Conservation (phyloP, 768 basidiomycete genomes). For the Fomitopsis serialis region DNA sequence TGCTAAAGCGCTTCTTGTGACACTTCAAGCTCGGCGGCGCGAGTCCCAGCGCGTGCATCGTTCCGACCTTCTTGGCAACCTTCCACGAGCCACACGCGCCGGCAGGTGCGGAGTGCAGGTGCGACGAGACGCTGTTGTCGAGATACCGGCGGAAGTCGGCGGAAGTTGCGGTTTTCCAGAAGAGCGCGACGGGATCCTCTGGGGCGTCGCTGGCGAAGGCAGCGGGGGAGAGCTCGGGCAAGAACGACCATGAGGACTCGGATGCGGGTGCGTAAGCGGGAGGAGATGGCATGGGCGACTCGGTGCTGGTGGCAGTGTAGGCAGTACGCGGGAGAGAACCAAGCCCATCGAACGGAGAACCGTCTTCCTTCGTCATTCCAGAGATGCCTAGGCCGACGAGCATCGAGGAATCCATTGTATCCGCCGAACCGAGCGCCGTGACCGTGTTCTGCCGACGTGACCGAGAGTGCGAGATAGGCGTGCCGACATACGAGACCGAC, state of each 20-base stretch:
- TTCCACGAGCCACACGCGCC: slow-evolving; percentile 1
- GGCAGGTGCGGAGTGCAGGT: not conserved
- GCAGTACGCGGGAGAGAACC: slow-evolving; percentile 7
- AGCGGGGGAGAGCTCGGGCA: not conserved
- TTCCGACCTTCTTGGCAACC: not conserved
- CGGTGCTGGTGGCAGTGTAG: not conserved
- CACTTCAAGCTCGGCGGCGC: not conserved
- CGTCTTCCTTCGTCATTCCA: slow-evolving; percentile 10
- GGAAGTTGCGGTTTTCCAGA: slow-evolving; percentile 1
- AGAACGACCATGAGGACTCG: not conserved
- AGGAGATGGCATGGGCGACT: not conserved
- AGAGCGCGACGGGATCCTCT: not conserved
- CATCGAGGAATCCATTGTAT: not conserved
- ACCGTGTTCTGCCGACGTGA: not conserved
- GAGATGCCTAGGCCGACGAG: slow-evolving; percentile 12
- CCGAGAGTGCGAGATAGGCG: not conserved
- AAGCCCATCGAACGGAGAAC: slow-evolving; percentile 12
- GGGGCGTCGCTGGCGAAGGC: not conserved
- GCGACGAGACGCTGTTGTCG: not conserved
- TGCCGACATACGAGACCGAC: not conserved
- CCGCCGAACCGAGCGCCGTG: not conserved
- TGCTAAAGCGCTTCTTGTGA: not conserved
- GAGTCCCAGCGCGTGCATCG: no score
- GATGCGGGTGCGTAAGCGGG: not conserved
- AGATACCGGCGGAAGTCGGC: slow-evolving; percentile 1